phyloP scores from a whole-genome alignment of 2,329 filamentous ascomycete species.

The Basipetospora chlamydospora region DNA sequence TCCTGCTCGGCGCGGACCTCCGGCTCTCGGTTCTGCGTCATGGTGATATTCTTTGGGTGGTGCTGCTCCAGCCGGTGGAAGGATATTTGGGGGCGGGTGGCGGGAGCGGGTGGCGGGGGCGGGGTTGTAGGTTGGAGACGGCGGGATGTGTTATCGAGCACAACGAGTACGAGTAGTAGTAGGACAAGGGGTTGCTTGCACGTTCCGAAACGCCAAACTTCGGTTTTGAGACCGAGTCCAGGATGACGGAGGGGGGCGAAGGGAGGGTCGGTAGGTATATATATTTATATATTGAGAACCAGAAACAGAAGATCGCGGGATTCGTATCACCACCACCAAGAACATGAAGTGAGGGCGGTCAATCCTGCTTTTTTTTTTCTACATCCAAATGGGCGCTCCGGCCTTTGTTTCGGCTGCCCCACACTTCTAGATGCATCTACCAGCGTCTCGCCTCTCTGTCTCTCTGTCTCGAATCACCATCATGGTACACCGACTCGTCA shows the following conservation, averaged over 20 bases:
- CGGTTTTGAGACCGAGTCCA: too few species aligned
- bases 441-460: not conserved
- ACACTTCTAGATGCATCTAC: slow-evolving; percentile 6
- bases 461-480: not conserved
- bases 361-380: not conserved
- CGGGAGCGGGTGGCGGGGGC: not conserved
- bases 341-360: not conserved
- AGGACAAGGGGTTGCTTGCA: too few species aligned
- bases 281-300: too few species aligned
- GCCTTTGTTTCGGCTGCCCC: not conserved
- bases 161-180: too few species aligned
- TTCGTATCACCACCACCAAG: too few species aligned
- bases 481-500: slow-evolving; percentile 4
- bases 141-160: too few species aligned
- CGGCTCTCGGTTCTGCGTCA: not conserved
- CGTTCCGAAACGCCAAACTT: too few species aligned
- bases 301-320: too few species aligned
- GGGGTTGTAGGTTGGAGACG: not conserved
- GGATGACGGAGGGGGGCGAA: too few species aligned
- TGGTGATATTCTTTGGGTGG: not conserved
- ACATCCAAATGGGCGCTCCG: not conserved
- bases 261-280: too few species aligned
- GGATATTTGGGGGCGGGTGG: not conserved
- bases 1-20: not conserved
- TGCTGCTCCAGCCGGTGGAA: not conserved